Conservation (phyloP, 305 asterid species). For the Solanum chacoense region DNA sequence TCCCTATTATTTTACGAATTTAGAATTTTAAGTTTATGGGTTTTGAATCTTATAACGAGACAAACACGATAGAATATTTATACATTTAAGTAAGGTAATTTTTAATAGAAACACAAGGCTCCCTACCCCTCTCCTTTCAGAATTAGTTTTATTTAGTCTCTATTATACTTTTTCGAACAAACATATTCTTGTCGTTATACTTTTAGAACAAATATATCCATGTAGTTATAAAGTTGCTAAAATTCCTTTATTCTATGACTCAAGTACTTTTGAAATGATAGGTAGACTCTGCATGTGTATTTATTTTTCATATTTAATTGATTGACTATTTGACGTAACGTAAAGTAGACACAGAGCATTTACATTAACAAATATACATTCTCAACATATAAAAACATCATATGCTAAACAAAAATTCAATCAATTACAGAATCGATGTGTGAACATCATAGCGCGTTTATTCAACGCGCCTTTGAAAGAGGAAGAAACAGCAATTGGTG, state of each 20-base stretch:
- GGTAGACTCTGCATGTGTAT: background rate
- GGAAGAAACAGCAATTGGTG: conserved; percentile 29
- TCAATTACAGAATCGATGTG: conserved; percentile 35
- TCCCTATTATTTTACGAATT: background rate
- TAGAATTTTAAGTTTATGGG: background rate
- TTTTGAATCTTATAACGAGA: background rate
- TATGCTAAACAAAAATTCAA: background rate
- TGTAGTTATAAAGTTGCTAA: background rate
- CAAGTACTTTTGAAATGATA: background rate
- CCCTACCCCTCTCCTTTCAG: too few species aligned
- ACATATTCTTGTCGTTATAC: background rate
- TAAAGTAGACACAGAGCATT: too few species aligned
- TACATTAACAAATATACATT: background rate
- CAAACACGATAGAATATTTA: background rate
- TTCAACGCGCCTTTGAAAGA: conserved; percentile 31
- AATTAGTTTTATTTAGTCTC: background rate
- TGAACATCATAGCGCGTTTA: conserved; percentile 37
- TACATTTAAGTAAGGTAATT: background rate
- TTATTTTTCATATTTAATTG: background rate
- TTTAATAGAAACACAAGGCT: too few species aligned
- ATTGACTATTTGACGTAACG: background rate
- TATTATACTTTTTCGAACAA: background rate
- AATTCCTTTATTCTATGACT: background rate
- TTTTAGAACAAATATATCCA: background rate
- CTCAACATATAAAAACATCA: background rate